These are phyloP conservation scores for Aspergillus uvarum DNA, from an alignment of 2,329 filamentous ascomycete species.

Conservation along the genomic window DNA sequence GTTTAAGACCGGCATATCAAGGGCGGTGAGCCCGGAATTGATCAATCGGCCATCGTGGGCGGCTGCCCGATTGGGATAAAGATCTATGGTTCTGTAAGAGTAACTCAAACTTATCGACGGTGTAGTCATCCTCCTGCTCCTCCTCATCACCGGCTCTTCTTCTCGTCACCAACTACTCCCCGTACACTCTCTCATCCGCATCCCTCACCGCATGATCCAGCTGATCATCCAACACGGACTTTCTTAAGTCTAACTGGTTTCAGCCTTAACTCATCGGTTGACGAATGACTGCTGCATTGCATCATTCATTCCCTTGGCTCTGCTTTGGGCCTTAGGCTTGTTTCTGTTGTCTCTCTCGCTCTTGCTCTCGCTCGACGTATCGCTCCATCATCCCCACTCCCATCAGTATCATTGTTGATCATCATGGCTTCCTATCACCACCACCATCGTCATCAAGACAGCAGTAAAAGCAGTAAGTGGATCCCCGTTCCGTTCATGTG, in stretches of 20 bases:
- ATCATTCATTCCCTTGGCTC: background rate
- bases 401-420: too few species aligned
- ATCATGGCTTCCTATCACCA: too few species aligned
- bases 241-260: background rate
- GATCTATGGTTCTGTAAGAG: background rate
- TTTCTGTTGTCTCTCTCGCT: too few species aligned
- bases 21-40: background rate
- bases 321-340: too few species aligned
- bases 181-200: too few species aligned
- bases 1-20: background rate
- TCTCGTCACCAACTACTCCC: background rate
- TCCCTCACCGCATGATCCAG: too few species aligned
- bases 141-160: background rate
- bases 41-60: background rate
- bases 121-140: background rate
- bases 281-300: background rate
- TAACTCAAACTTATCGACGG: too few species aligned
- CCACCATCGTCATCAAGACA: background rate
- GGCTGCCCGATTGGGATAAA: background rate
- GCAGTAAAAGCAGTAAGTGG: background rate
- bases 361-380: background rate
- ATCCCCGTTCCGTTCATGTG: conserved; percentile 1
- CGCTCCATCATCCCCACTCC: background rate
- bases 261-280: background rate
- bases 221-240: too few species aligned